Base-by-base conservation (phyloP, 768 basidiomycete genomes). In the Tylopilus balloui region DNA sequence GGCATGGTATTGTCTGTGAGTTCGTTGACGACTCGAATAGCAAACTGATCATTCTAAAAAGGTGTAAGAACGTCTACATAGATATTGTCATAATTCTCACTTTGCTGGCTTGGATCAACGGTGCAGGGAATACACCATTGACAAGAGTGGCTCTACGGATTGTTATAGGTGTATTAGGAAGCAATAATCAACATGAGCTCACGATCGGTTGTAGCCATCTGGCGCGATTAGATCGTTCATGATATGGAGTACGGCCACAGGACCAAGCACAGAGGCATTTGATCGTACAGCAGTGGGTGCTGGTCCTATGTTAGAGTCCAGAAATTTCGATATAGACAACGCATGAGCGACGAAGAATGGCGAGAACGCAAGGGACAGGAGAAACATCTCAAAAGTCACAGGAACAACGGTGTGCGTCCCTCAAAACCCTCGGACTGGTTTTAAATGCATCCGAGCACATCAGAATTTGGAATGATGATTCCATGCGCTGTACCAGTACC, bases 1-100 rank as follows among this genome's bases (percentile, higher is more conserved):
- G 73, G 54, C 78, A 81, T 80, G 4, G 71, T 68, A 5, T 54
- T 49, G 43, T 80, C 74, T 1, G 64, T 71, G 12, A 45, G 43
- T 12, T 25, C 8, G 19, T 45, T 45, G 7, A 25, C 10, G 14
- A 35, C 2, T 17, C 17, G 11, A 25, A 45, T 25, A 19, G 12
- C 6, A 14, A 45, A 45, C 3, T 23, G 10, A 13, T 45, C 43
- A 6, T 19, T 19, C 43, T 45, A 35, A 8, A 43, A 17, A 24
- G 8, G 27, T 2, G 7, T 31, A 6, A 31, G 32, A 29, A 10
- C 7, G 1, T 9, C 3, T 3, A 19, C 23, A 0, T 3, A 21
- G 24, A 29, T 2, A 20, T 37, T 19, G 4, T 20, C 1, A 17
- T 21, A 13, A 14, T 14, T 28, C 50, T 39, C 38, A 56, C 64